Conservation (phyloP, 75 land plant genomes). For the Selaginella moellendorffii region DNA sequence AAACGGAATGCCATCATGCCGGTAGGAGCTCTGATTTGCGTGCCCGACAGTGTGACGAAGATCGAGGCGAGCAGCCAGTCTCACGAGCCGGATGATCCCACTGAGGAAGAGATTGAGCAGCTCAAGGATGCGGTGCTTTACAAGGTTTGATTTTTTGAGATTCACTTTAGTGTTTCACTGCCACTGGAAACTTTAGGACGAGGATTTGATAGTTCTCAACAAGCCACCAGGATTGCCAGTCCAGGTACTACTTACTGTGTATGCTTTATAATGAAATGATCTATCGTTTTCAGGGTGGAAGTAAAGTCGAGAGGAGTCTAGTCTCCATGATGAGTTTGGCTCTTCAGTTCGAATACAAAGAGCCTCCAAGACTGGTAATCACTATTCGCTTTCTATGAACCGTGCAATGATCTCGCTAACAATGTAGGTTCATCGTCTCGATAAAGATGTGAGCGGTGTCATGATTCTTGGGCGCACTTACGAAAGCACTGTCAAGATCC, state of each 20-base stretch:
- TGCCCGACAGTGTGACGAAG: background rate
- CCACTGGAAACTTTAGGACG: conserved; percentile 32
- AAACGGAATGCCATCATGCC: background rate
- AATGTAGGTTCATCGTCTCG: conserved; percentile 79
- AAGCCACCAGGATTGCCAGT: conserved; percentile 85
- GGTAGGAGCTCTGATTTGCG: background rate
- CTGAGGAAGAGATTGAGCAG: background rate
- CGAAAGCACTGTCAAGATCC: conserved; percentile 45
- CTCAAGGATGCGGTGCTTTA: background rate
- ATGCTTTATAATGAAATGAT: background rate
- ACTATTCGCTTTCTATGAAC: too few species aligned
- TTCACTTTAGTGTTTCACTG: background rate
- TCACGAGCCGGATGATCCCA: background rate
- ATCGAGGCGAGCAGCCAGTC: background rate
- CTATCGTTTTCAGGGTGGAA: conserved; percentile 46
- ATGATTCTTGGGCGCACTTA: conserved; percentile 67
- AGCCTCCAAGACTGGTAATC: conserved; percentile 73
- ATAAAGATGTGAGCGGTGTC: conserved; percentile 79
- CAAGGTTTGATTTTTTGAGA: background rate
- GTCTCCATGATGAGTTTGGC: conserved; percentile 54
- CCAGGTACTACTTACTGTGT: conserved; percentile 35
- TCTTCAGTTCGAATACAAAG: conserved; percentile 38
- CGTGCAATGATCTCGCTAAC: too few species aligned
- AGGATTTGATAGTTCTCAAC: conserved; percentile 57
- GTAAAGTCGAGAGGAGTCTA: conserved; percentile 55